These are phyloP conservation scores for Tolypocladium amazonense DNA, from an alignment of 2,329 filamentous ascomycete species.

Conservation along the genomic window DNA sequence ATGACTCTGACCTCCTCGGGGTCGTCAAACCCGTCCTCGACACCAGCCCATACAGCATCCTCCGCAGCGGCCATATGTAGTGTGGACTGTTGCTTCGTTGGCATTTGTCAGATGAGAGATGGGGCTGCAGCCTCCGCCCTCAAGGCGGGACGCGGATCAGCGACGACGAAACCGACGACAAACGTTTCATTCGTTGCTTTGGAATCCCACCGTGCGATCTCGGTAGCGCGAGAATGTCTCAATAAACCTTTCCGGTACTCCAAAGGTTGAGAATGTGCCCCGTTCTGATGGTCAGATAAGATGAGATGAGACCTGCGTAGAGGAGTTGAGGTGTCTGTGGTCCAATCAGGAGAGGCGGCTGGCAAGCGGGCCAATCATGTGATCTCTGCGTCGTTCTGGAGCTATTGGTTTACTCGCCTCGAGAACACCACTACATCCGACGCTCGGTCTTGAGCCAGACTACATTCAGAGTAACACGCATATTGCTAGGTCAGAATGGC, in stretches of 20 bases:
- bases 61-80: conserved; percentile 13
- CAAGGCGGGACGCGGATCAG: neutral
- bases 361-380: conserved; percentile 7
- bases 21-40: conserved; percentile 58
- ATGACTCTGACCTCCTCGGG: conserved; percentile 73
- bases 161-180: neutral
- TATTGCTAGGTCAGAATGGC: neutral
- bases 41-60: conserved; percentile 43
- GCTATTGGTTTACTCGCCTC: neutral
- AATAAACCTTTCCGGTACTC: neutral
- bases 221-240: neutral
- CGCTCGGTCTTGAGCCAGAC: neutral
- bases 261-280: neutral
- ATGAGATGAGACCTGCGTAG: neutral
- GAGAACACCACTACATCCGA: neutral
- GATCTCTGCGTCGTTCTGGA: neutral
- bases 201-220: neutral
- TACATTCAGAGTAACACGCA: neutral
- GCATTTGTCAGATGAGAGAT: neutral
- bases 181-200: neutral
- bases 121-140: neutral
- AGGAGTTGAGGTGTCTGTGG: neutral
- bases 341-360: conserved; percentile 1
- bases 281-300: neutral
- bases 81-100: neutral